Evolutionary conservation across 345 rosid species (phyloP).

Genomic region (Gossypium turneri): DNA sequence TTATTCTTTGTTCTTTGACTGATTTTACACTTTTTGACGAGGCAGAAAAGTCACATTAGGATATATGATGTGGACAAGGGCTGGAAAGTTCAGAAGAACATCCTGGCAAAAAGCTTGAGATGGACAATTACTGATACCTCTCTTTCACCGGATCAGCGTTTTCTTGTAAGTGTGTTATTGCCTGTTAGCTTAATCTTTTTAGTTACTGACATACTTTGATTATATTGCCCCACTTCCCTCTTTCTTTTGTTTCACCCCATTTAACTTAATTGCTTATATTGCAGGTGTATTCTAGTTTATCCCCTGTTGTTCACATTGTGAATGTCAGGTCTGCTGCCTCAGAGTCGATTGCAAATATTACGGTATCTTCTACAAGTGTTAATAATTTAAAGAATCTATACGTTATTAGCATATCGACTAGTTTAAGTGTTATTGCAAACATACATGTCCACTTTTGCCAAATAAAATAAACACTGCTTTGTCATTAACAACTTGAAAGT

Average conservation of each 20-base stretch:
- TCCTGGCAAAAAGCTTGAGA: conserved; percentile 43
- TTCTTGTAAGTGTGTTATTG: conserved; percentile 40
- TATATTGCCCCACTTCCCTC: background rate
- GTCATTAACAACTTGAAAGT: background rate
- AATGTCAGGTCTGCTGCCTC: conserved; percentile 43
- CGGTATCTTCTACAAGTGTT: conserved; percentile 36
- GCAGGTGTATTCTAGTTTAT: conserved; percentile 69
- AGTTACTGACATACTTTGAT: background rate
- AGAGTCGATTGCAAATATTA: conserved; percentile 53
- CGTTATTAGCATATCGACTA: background rate
- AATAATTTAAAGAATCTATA: background rate
- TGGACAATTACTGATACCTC: conserved; percentile 70
- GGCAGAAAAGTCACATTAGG: conserved; percentile 51
- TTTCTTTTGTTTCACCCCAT: background rate
- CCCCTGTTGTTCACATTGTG: conserved; percentile 56
- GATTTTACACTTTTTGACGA: conserved; percentile 5
- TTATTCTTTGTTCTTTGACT: background rate
- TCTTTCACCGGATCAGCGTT: conserved; percentile 59
- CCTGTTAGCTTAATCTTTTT: background rate
- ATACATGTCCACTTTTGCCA: background rate
- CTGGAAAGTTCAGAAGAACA: conserved; percentile 57
- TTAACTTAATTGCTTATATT: conserved; percentile 19
- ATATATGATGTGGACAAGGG: conserved; percentile 56
- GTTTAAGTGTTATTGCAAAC: background rate
- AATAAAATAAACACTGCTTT: background rate